phyloP scores from a whole-genome alignment of 2,329 filamentous ascomycete genomes.

The Scedosporium dehoogii region DNA sequence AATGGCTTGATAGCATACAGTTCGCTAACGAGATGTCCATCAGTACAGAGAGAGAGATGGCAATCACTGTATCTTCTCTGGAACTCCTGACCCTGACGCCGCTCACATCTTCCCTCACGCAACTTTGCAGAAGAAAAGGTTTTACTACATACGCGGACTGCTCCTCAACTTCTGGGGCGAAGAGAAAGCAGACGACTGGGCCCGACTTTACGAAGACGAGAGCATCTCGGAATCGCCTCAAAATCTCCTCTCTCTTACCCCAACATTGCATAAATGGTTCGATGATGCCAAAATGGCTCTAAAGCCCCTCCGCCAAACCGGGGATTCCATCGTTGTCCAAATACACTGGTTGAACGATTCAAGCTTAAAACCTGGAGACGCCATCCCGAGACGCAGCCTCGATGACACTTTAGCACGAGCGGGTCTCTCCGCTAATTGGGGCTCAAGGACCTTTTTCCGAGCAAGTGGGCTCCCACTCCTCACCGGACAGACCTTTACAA shows the following conservation, averaged over 20 bases:
- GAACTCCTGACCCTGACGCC: background rate
- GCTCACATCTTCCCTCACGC: background rate
- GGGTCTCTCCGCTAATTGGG: no score
- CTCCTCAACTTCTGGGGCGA: background rate
- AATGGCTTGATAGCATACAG: no score
- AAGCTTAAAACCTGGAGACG: background rate
- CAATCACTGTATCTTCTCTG: no score
- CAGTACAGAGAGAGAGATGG: no score
- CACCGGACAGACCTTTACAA: no score
- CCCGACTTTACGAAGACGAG: background rate
- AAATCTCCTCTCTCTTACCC: background rate
- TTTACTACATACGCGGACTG: background rate
- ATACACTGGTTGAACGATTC: background rate
- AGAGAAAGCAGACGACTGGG: background rate
- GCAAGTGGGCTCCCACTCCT: no score
- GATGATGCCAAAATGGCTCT: background rate
- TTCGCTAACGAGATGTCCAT: no score
- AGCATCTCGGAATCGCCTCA: background rate
- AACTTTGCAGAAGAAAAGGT: background rate
- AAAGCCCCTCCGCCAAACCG: background rate
- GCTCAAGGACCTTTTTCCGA: no score
- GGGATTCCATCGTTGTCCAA: background rate
- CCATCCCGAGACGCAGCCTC: no score
- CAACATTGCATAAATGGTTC: background rate
- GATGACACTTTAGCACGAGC: no score